A percentile compares a stretch with the other conserved stretches of the same genome.
phyloP scores from a whole-genome alignment of 371 early-diverging fungal genomes.

The Mucor racemosus region DNA sequence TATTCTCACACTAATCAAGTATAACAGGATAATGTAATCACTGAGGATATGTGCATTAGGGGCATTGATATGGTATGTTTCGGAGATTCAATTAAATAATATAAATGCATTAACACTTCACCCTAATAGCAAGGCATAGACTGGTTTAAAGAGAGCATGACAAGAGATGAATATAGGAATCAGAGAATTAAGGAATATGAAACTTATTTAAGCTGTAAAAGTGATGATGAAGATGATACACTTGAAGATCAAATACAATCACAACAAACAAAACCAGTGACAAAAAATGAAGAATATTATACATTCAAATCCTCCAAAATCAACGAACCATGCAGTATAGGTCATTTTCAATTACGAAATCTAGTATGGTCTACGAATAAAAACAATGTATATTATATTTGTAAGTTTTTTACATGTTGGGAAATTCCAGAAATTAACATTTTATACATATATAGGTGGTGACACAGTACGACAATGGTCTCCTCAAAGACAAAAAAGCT shows the following conservation, averaged over 20 bases:
- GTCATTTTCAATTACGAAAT: slow-evolving; percentile 82
- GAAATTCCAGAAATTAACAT: neutral
- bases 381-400: slow-evolving; percentile 70
- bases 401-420: slow-evolving; percentile 36
- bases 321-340: slow-evolving; percentile 40
- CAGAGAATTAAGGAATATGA: slow-evolving; percentile 30
- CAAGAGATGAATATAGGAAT: slow-evolving; percentile 32
- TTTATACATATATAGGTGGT: slow-evolving; percentile 39
- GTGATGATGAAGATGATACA: slow-evolving; percentile 19
- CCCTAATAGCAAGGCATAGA: slow-evolving; percentile 45
- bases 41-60: slow-evolving; percentile 38
- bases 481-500: slow-evolving; percentile 54
- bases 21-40: slow-evolving; percentile 20
- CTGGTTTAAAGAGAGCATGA: slow-evolving; percentile 32
- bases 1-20: slow-evolving; percentile 1
- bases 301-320: slow-evolving; percentile 47
- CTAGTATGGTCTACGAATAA: slow-evolving; percentile 74
- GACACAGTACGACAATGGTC: slow-evolving; percentile 70
- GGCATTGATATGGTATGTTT: slow-evolving; percentile 46
- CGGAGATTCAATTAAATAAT: slow-evolving; percentile 8
- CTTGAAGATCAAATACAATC: slow-evolving; percentile 8
- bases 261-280: slow-evolving; percentile 21
- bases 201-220: slow-evolving; percentile 32
- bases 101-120: neutral
- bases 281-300: slow-evolving; percentile 38